Conservation (phyloP, 2,329 filamentous ascomycete species). For the Hymenoscyphus scutula region DNA sequence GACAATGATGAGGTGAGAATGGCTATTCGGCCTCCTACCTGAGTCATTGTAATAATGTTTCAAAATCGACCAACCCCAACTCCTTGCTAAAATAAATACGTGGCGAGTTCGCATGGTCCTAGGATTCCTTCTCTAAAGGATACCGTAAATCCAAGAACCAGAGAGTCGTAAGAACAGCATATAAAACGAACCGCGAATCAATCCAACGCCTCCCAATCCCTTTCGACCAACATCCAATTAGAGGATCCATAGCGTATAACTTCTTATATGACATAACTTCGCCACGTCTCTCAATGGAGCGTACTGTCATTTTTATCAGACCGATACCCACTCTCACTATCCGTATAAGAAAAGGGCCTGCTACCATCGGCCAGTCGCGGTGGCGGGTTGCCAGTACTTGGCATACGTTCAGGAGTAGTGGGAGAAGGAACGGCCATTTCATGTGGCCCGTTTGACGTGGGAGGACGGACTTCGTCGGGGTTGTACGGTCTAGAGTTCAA, state of each 20-base stretch:
- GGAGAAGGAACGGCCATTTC: conserved; percentile 9
- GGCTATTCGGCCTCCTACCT: background rate
- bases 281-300: background rate
- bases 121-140: background rate
- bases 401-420: conserved; percentile 9
- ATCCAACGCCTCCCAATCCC: background rate
- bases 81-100: background rate
- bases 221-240: background rate
- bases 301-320: conserved; percentile 1
- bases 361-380: background rate
- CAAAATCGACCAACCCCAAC: background rate
- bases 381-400: conserved; percentile 10
- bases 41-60: background rate
- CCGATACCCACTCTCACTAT: conserved; percentile 19
- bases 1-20: background rate
- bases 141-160: background rate
- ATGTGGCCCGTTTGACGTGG: conserved; percentile 8
- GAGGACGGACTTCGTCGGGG: conserved; percentile 5
- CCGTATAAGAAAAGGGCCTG: conserved; percentile 22
- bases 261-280: background rate
- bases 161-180: background rate
- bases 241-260: background rate
- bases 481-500: conserved; percentile 13
- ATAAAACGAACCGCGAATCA: no score
- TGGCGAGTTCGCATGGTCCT: background rate